Evolutionary conservation across 2,329 filamentous ascomycete species (phyloP).

Genomic region (Alternaria sp.): DNA sequence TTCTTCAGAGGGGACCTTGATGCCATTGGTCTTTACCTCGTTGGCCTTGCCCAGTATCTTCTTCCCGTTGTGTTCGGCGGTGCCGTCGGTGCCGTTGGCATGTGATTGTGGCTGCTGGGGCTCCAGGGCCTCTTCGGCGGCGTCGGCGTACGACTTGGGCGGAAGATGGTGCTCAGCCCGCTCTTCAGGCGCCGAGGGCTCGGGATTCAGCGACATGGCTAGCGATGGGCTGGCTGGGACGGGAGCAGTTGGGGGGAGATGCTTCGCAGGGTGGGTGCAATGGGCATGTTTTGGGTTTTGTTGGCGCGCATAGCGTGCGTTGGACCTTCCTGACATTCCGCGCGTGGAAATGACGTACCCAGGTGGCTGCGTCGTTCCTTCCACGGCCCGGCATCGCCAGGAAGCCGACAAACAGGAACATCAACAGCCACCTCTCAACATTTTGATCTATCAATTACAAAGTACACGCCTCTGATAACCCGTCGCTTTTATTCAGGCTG

Average conservation of each 20-base stretch:
- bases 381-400: neutral
- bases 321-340: constrained; percentile 26
- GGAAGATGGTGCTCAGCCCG: constrained; percentile 48
- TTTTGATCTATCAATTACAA: neutral
- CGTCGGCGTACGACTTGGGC: constrained; percentile 55
- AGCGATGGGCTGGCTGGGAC: constrained; percentile 5
- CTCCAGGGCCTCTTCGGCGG: constrained; percentile 44
- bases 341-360: constrained; percentile 25
- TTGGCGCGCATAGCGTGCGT: constrained; percentile 28
- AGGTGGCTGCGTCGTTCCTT: neutral
- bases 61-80: constrained; percentile 12
- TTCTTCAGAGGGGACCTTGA: constrained; percentile 14
- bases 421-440: neutral
- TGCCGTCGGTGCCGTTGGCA: constrained; percentile 24
- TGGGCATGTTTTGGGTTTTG: constrained; percentile 22
- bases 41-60: constrained; percentile 12
- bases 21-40: constrained; percentile 22
- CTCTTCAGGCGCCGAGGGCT: constrained; percentile 50
- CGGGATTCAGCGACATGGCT: constrained; percentile 51
- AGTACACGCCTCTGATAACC: neutral
- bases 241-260: constrained; percentile 5
- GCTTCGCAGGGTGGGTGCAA: constrained; percentile 1
- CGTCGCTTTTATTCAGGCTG: neutral
- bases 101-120: constrained; percentile 34
- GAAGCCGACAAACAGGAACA: neutral